Base-by-base conservation (phyloP, 2,329 filamentous ascomycete genomes). In the Gliomastix tumulicola region DNA sequence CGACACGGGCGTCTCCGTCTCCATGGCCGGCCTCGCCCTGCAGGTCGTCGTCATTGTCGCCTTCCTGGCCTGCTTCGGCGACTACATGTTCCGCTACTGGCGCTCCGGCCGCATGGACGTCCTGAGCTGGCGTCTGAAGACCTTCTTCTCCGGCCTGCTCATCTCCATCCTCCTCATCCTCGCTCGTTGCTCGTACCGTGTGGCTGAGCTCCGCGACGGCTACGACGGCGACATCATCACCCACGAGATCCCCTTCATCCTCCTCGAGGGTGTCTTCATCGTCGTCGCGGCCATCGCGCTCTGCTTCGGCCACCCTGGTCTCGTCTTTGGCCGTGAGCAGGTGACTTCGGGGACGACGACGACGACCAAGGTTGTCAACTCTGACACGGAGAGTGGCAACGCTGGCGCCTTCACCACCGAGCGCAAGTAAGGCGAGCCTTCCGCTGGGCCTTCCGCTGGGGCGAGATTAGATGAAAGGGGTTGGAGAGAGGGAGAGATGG, bases 151-250 rank as follows among this genome's bases (percentile, higher is more conserved):
- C n/a, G 74, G 69, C 30, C 59, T 82, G 19, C 50, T 59, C 1
- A 47, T 71, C 8, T 66, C 79, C 9, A 76, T 77, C 21, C 32
- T 81, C 7, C 65, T 74, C 32, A 76, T 85, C 48, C 68, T 84
- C 32, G 66, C 73, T 18, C 67, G 82, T 31, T 82, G 75, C 47
- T 66, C 73, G 35, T 84, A 76, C 55, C 73, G 82, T 41, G 75
- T 83, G 23, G 74, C 72, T 6, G 82, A 86, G 64, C 60, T 86
- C 36, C 71, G 68, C 42, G 68, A 79, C 22, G 81, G 81, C 5
- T 85, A 79, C 62, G 28, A 49, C 18, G 77, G 76, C 2, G 50
- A 60, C 2, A 54, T 82, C 42, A 75, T 82, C 37, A 56, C 55
- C 38, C 57, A 77, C 27, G 62, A 79, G 55, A 46, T 53, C 1